Conservation (phyloP, 208 protist genomes). For the Acanthamoeba royreba region DNA sequence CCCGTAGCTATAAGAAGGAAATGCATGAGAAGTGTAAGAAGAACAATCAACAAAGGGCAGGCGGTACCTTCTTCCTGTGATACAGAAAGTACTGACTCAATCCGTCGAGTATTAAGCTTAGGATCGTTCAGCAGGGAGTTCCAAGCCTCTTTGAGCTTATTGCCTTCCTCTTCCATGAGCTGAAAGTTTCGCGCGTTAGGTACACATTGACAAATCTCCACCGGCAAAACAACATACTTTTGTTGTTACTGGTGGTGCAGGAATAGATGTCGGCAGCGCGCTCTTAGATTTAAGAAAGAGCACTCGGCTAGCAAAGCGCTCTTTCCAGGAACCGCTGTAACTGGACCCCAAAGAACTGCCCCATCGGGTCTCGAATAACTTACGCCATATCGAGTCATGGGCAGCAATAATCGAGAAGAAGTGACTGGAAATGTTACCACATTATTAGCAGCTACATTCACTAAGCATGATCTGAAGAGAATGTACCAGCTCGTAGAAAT, state of each 20-base stretch:
- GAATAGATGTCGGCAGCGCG: neutral
- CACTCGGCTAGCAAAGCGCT: neutral
- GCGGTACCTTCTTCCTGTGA: no score
- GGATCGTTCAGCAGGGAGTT: neutral
- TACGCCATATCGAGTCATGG: neutral
- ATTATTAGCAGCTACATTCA: neutral
- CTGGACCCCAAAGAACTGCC: neutral
- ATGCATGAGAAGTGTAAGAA: no score
- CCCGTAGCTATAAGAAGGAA: no score
- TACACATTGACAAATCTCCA: neutral
- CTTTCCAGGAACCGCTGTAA: neutral
- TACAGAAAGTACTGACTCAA: neutral
- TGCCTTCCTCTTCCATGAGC: neutral
- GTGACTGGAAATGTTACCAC: neutral
- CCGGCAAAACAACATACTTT: neutral
- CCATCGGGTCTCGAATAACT: neutral
- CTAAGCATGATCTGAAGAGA: neutral
- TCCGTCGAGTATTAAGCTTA: neutral
- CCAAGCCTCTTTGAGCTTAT: neutral
- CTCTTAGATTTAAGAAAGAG: neutral
- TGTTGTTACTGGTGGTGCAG: neutral
- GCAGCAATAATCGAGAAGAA: slow-evolving; percentile 14
- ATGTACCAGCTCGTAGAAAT: neutral
- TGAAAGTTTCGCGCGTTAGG: neutral
- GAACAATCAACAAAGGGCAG: no score